Conservation (phyloP, 768 basidiomycete genomes). For the Serendipita sp. region DNA sequence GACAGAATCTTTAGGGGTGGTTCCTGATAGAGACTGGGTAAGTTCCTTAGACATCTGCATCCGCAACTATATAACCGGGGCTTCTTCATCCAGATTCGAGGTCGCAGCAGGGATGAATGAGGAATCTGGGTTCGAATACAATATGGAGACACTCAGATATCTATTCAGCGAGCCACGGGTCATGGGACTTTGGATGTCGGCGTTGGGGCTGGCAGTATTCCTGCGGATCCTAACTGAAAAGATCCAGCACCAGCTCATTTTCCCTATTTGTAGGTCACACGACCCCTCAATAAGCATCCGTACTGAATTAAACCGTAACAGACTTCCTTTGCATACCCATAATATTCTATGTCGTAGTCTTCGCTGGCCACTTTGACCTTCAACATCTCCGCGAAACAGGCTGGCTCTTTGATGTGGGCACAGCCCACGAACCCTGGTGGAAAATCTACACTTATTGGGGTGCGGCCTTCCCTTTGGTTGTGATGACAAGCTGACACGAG, state of each 20-base stretch:
- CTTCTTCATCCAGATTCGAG: slow-evolving; percentile 38
- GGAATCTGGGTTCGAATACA: slow-evolving; percentile 60
- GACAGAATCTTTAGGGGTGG: slow-evolving; percentile 22
- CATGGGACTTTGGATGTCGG: slow-evolving; percentile 63
- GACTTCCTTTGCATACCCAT: slow-evolving; percentile 70
- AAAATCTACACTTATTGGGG: slow-evolving; percentile 71
- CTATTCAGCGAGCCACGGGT: slow-evolving; percentile 52
- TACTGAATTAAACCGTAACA: slow-evolving; percentile 17
- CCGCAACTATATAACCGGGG: not conserved
- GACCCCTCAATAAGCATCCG: not conserved
- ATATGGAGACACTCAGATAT: slow-evolving; percentile 44
- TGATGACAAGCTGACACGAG: not conserved
- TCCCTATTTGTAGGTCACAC: slow-evolving; percentile 58
- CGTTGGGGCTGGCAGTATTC: slow-evolving; percentile 57
- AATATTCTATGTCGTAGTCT: slow-evolving; percentile 70
- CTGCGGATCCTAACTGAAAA: slow-evolving; percentile 66
- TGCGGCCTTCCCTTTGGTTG: slow-evolving; percentile 21
- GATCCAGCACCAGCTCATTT: slow-evolving; percentile 78
- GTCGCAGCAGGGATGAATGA: slow-evolving; percentile 65
- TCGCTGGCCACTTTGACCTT: slow-evolving; percentile 45
- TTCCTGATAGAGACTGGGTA: slow-evolving; percentile 86
- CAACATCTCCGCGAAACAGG: slow-evolving; percentile 42
- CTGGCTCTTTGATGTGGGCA: slow-evolving; percentile 75
- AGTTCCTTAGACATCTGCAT: slow-evolving; percentile 13
- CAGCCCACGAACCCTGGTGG: slow-evolving; percentile 48